phyloP scores from a whole-genome alignment of 345 rosid species.

The Boechera retrofracta region DNA sequence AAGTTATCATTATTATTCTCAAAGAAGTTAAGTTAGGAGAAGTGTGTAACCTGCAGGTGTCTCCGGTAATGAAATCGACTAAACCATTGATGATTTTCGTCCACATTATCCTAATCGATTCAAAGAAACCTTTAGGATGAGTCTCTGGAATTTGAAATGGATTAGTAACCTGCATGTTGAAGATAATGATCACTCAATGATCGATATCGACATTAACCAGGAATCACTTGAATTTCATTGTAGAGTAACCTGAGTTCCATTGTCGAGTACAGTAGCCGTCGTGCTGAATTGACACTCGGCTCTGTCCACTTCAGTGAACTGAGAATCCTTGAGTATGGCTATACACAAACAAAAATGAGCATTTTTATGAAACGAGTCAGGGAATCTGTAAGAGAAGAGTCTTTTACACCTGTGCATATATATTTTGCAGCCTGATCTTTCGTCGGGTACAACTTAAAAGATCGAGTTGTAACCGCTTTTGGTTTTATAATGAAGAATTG shows the following conservation, averaged over 20 bases:
- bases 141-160: constrained; percentile 71
- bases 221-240: neutral
- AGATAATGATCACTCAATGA: constrained; percentile 6
- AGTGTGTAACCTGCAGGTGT: constrained; percentile 73
- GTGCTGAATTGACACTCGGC: constrained; percentile 93
- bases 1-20: neutral
- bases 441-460: constrained; percentile 77
- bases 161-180: constrained; percentile 56
- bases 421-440: constrained; percentile 88
- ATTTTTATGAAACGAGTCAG: neutral
- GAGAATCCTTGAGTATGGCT: constrained; percentile 89
- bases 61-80: constrained; percentile 76
- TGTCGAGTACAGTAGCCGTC: constrained; percentile 75
- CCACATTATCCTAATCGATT: constrained; percentile 62
- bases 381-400: neutral
- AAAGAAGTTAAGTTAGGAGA: neutral
- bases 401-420: constrained; percentile 61
- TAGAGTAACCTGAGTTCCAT: constrained; percentile 77
- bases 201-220: neutral
- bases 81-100: constrained; percentile 66
- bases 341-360: constrained; percentile 44
- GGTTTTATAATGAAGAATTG: constrained; percentile 92
- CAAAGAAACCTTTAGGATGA: constrained; percentile 65
- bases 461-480: constrained; percentile 57
- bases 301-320: constrained; percentile 82